A percentile compares a stretch with the other conserved stretches of the same genome.
Evolutionary conservation across 176 grass and related monocot species (phyloP).

Genomic region (Pontederia crassipes): DNA sequence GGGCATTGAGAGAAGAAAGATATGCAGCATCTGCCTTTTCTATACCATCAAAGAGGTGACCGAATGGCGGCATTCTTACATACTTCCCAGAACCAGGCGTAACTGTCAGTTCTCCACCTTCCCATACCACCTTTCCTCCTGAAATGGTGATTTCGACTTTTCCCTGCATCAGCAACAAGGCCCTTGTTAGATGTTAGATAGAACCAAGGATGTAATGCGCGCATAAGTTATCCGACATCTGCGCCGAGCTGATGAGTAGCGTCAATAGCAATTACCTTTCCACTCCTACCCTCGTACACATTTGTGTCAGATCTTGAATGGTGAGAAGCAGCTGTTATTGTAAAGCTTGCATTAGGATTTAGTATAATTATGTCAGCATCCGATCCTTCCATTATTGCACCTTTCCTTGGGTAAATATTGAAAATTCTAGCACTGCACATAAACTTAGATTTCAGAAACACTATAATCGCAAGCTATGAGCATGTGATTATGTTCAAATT

Average conservation of each 20-base stretch:
- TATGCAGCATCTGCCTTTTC: slow-evolving; percentile 60
- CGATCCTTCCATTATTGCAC: slow-evolving; percentile 82
- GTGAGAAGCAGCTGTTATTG: slow-evolving; percentile 44
- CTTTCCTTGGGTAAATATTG: slow-evolving; percentile 86
- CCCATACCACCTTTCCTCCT: slow-evolving; percentile 70
- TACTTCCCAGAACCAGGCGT: slow-evolving; percentile 63
- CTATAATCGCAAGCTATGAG: background rate
- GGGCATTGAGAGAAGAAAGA: slow-evolving; percentile 60
- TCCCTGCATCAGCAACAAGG: slow-evolving; percentile 37
- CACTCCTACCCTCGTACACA: slow-evolving; percentile 64
- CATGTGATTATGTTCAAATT: background rate
- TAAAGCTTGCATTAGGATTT: slow-evolving; percentile 64
- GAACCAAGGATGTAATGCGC: background rate
- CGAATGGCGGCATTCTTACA: slow-evolving; percentile 56
- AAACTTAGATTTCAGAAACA: background rate
- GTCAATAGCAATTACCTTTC: slow-evolving; percentile 43
- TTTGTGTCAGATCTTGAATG: slow-evolving; percentile 85
- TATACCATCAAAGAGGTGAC: slow-evolving; percentile 75
- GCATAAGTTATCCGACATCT: background rate
- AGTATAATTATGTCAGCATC: slow-evolving; percentile 88
- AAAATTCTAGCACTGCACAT: slow-evolving; percentile 72
- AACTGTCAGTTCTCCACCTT: slow-evolving; percentile 51
- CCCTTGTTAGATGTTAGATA: too few relatives aligned
- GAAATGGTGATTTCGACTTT: slow-evolving; percentile 87
- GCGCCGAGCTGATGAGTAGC: too few relatives aligned